These are phyloP conservation scores for Colletotrichum sp. DNA, from an alignment of 2,329 filamentous ascomycete species.

Conservation along the genomic window DNA sequence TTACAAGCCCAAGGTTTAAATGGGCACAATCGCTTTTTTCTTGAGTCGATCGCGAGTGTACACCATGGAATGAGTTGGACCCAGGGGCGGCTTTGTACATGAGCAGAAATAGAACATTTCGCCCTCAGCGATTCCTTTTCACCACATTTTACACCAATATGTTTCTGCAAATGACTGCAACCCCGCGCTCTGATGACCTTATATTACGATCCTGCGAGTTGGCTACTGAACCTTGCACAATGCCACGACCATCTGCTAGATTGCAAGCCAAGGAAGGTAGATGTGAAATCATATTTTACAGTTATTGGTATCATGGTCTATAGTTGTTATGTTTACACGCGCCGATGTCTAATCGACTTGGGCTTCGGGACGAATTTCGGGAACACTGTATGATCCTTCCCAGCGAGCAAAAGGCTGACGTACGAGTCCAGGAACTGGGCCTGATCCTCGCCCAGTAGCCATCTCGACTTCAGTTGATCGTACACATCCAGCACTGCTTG, in stretches of 20 bases:
- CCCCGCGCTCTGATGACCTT: background rate
- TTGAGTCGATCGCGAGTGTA: conserved; percentile 16
- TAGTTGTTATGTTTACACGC: background rate
- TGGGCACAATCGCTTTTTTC: background rate
- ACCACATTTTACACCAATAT: background rate
- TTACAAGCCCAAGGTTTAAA: conserved; percentile 50
- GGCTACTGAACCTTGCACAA: background rate
- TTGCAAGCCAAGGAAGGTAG: background rate
- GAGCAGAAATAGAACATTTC: conserved; percentile 36
- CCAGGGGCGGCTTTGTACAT: conserved; percentile 33
- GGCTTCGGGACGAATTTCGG: background rate
- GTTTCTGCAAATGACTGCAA: background rate
- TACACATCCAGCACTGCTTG: conserved; percentile 62
- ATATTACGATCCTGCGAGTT: background rate
- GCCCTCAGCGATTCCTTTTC: conserved; percentile 8
- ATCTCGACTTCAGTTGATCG: conserved; percentile 51
- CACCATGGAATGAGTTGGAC: conserved; percentile 25
- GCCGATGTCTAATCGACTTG: background rate
- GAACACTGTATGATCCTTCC: conserved; percentile 25
- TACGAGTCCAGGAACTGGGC: conserved; percentile 53
- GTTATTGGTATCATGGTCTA: conserved; percentile 21
- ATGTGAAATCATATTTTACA: background rate
- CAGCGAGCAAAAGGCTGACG: conserved; percentile 45
- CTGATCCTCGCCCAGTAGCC: conserved; percentile 47
- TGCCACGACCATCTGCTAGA: background rate